phyloP scores from a whole-genome alignment of 176 grass and related monocot species.

The Pontederia crassipes region DNA sequence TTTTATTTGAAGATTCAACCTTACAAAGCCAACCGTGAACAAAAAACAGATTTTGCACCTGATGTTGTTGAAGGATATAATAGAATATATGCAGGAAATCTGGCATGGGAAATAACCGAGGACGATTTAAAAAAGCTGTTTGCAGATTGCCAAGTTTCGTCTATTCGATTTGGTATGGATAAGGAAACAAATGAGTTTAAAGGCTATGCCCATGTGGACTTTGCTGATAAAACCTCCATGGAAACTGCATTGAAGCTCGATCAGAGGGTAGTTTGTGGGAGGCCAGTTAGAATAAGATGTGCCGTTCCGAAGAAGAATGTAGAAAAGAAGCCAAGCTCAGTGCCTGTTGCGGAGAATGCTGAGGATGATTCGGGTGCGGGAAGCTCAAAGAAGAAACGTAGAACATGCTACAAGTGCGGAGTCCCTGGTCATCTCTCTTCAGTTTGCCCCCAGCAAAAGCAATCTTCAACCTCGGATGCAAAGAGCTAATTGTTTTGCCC shows the following conservation, averaged over 20 bases:
- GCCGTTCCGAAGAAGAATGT: constrained; percentile 49
- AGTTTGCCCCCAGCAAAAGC: constrained; percentile 53
- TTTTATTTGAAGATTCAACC: constrained; percentile 88
- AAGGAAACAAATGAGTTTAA: constrained; percentile 80
- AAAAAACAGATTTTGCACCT: constrained; percentile 65
- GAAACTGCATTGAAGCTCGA: constrained; percentile 62
- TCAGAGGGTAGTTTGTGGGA: constrained; percentile 54
- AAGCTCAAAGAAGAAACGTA: constrained; percentile 71
- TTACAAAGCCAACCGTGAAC: constrained; percentile 41
- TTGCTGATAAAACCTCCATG: constrained; percentile 46
- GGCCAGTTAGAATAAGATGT: constrained; percentile 66
- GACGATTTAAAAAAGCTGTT: constrained; percentile 67
- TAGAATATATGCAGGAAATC: constrained; percentile 78
- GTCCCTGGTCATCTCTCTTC: constrained; percentile 68
- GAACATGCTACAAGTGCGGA: constrained; percentile 73
- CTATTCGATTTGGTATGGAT: constrained; percentile 72
- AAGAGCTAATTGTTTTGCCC: neutral
- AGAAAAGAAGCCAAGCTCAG: constrained; percentile 9
- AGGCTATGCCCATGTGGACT: constrained; percentile 73
- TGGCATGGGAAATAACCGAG: constrained; percentile 76
- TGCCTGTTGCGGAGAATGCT: constrained; percentile 5
- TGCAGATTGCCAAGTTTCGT: constrained; percentile 61
- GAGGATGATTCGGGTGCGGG: constrained; percentile 9
- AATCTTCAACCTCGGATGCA: neutral
- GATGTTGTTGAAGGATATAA: constrained; percentile 74